Conservation (phyloP, 768 basidiomycete species). For the Trametes sanguinea region DNA sequence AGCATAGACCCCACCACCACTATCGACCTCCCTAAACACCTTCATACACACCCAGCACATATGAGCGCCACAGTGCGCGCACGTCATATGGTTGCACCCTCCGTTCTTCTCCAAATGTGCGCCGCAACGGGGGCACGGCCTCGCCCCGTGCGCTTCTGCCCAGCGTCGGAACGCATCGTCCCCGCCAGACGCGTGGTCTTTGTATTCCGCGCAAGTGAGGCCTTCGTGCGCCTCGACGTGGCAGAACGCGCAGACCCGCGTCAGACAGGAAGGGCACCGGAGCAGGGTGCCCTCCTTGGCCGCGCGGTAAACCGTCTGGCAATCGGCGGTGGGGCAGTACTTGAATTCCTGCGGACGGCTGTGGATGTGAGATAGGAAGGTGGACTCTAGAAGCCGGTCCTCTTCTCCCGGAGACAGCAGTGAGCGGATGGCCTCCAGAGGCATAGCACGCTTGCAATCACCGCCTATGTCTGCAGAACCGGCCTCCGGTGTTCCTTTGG, state of each 20-base stretch:
- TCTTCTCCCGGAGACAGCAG: constrained; percentile 38
- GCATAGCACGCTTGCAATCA: constrained; percentile 39
- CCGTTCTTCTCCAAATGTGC: constrained; percentile 39
- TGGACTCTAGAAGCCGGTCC: constrained; percentile 41
- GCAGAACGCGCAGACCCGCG: constrained; percentile 43
- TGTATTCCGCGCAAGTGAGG: constrained; percentile 36
- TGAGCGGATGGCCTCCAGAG: constrained; percentile 42
- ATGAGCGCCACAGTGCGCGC: constrained; percentile 37
- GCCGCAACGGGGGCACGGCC: constrained; percentile 40
- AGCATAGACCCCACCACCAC: constrained; percentile 31
- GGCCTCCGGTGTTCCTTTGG: constrained; percentile 11
- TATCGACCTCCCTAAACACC: constrained; percentile 30
- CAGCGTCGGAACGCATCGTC: constrained; percentile 28
- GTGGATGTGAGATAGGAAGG: constrained; percentile 48
- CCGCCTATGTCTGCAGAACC: constrained; percentile 4
- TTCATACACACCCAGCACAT: constrained; percentile 45
- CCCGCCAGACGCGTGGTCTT: constrained; percentile 17
- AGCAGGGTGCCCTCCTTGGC: constrained; percentile 29
- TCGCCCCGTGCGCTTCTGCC: constrained; percentile 35
- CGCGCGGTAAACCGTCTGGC: constrained; percentile 47
- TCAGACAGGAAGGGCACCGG: constrained; percentile 40
- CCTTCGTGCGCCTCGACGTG: constrained; percentile 45
- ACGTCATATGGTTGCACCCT: constrained; percentile 45
- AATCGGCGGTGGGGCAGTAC: constrained; percentile 57
- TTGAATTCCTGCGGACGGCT: constrained; percentile 43